These are phyloP conservation scores for Pseudogymnoascus sp. DNA, from an alignment of 2,329 filamentous ascomycete genomes.

Conservation along the genomic window DNA sequence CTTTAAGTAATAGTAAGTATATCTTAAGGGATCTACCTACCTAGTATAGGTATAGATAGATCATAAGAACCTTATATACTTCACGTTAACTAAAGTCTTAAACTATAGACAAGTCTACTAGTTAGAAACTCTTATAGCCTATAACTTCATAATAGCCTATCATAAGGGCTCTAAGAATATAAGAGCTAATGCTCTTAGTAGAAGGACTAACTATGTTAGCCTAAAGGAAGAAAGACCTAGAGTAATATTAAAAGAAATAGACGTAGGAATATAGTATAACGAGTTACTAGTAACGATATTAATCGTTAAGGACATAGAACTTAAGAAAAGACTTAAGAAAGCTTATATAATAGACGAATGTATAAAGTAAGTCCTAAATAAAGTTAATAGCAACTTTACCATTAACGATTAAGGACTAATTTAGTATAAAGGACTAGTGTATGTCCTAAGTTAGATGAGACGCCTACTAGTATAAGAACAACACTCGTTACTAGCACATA, in stretches of 20 bases:
- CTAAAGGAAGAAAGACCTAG: not conserved
- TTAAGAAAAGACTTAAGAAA: not conserved
- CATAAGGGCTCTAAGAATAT: not conserved
- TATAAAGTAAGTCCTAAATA: not conserved
- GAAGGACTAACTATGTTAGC: not conserved
- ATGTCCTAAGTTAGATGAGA: too few relatives aligned
- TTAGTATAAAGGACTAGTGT: too few relatives aligned
- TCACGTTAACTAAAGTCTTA: constrained; percentile 19
- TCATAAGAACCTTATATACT: constrained; percentile 23
- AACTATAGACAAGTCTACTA: constrained; percentile 20
- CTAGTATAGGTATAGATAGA: constrained; percentile 17
- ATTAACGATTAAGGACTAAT: too few relatives aligned
- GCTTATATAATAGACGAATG: not conserved
- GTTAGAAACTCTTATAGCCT: constrained; percentile 18
- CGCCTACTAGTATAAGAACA: too few relatives aligned
- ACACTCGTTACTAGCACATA: too few relatives aligned
- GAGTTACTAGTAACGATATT: not conserved
- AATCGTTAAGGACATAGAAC: not conserved
- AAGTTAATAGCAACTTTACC: too few relatives aligned
- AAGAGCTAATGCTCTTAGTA: not conserved
- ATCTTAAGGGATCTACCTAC: constrained; percentile 16
- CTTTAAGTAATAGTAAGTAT: constrained; percentile 19
- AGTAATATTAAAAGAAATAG: not conserved
- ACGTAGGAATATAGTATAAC: not conserved
- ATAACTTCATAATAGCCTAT: constrained; percentile 19